phyloP scores from a whole-genome alignment of 805 yeast genomes.

The Geotrichum ghanense region DNA sequence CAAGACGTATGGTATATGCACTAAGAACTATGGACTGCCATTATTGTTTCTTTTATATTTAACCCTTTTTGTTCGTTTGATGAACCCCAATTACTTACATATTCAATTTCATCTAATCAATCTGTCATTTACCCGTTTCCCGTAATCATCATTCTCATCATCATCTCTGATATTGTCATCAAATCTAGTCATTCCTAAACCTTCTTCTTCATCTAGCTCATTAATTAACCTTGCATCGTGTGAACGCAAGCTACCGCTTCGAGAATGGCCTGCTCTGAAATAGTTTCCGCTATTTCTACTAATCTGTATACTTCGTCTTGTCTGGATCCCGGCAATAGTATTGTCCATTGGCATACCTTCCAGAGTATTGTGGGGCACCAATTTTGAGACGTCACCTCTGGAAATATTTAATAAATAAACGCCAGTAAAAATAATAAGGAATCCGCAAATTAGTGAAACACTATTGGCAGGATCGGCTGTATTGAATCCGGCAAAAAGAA shows the following conservation, averaged over 20 bases:
- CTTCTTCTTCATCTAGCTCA: slow-evolving; percentile 23
- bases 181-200: slow-evolving; percentile 1
- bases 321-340: slow-evolving; percentile 66
- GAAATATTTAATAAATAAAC: slow-evolving; percentile 74
- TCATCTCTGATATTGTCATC: not conserved
- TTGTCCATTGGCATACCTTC: slow-evolving; percentile 74
- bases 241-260: slow-evolving; percentile 20
- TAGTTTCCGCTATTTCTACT: slow-evolving; percentile 28
- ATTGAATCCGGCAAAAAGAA: slow-evolving; percentile 77
- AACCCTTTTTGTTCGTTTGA: too few species aligned
- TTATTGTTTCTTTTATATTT: too few species aligned
- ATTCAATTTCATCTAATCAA: not conserved
- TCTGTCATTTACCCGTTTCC: not conserved
- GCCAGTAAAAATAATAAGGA: slow-evolving; percentile 77
- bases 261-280: slow-evolving; percentile 14
- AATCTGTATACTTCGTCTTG: slow-evolving; percentile 66
- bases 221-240: slow-evolving; percentile 20
- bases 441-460: slow-evolving; percentile 73
- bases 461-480: slow-evolving; percentile 71
- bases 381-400: slow-evolving; percentile 21
- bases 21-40: too few species aligned
- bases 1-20: too few species aligned
- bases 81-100: too few species aligned
- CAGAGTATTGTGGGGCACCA: slow-evolving; percentile 39
- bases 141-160: not conserved